A percentile compares a stretch with the other conserved stretches of the same genome.
phyloP scores from a whole-genome alignment of 2,329 filamentous ascomycete genomes.

The Aspergillus spinulosporus region DNA sequence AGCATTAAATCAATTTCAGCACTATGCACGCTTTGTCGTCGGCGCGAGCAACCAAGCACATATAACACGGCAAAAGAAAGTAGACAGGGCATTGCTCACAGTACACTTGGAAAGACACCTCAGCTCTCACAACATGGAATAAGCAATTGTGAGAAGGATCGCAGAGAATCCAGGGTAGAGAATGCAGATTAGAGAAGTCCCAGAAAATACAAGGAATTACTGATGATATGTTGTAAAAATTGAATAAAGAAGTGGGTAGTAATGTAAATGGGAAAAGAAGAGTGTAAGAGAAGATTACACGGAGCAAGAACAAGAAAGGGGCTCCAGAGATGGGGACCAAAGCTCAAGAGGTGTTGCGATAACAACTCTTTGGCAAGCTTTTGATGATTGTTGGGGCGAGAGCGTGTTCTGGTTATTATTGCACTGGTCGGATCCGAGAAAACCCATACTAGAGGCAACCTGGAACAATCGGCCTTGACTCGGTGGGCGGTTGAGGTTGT shows the following conservation, averaged over 20 bases:
- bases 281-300: conserved; percentile 10
- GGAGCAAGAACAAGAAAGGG: conserved; percentile 21
- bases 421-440: conserved; percentile 10
- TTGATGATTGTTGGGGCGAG: conserved; percentile 30
- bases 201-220: neutral
- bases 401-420: conserved; percentile 13
- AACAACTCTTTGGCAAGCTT: conserved; percentile 13
- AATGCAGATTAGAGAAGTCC: conserved; percentile 1
- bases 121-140: conserved; percentile 5
- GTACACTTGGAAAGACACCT: neutral
- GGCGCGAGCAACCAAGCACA: too few relatives aligned
- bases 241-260: conserved; percentile 8
- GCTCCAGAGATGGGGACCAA: conserved; percentile 12
- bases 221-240: conserved; percentile 1
- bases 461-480: conserved; percentile 5
- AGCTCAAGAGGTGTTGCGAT: conserved; percentile 6
- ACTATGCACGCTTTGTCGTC: too few relatives aligned
- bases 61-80: neutral
- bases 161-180: neutral
- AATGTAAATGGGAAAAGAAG: conserved; percentile 16
- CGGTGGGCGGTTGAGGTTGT: conserved; percentile 14
- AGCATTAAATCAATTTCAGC: neutral
- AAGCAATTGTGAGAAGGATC: conserved; percentile 1
- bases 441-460: neutral
- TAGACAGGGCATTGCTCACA: neutral